phyloP scores from a whole-genome alignment of 257 asterid species.

The Ilex aquifolium region DNA sequence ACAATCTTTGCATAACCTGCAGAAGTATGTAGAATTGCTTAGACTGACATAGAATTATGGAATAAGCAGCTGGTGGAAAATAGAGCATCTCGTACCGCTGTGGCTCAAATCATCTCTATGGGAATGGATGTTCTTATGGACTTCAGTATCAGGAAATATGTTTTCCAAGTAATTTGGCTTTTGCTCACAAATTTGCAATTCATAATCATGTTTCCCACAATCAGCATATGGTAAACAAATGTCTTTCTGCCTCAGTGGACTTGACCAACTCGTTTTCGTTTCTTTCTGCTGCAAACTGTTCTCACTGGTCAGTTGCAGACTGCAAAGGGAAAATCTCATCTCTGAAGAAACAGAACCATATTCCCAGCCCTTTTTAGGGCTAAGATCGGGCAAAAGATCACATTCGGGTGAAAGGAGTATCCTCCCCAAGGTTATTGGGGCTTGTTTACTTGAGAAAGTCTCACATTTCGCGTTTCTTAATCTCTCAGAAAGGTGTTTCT shows the following conservation, averaged over 20 bases:
- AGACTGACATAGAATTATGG: conserved; percentile 6
- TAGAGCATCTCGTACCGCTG: conserved; percentile 26
- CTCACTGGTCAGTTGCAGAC: not conserved
- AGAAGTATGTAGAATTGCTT: conserved; percentile 11
- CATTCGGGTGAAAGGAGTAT: conserved; percentile 59
- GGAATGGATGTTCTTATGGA: not conserved
- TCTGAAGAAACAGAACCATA: conserved; percentile 19
- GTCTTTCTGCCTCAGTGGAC: too few relatives aligned
- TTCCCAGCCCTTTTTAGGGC: conserved; percentile 33
- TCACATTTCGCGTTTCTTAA: conserved; percentile 23
- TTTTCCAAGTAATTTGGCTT: conserved; percentile 3
- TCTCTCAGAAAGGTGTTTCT: conserved; percentile 67
- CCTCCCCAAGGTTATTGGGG: conserved; percentile 47
- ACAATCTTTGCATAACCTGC: conserved; percentile 27
- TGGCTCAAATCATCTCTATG: conserved; percentile 6
- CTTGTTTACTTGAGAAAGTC: conserved; percentile 13
- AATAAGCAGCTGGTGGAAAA: conserved; percentile 1
- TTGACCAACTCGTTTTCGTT: too few relatives aligned
- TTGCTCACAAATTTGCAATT: conserved; percentile 4
- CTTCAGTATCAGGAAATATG: conserved; percentile 9
- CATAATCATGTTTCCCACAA: conserved; percentile 3
- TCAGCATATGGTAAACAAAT: conserved; percentile 9
- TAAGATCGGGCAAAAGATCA: conserved; percentile 26
- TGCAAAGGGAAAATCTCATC: conserved; percentile 25
- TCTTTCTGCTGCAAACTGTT: too few relatives aligned